Evolutionary conservation across 2,329 filamentous ascomycete species (phyloP).

Genomic region (Penicillium sp.): DNA sequence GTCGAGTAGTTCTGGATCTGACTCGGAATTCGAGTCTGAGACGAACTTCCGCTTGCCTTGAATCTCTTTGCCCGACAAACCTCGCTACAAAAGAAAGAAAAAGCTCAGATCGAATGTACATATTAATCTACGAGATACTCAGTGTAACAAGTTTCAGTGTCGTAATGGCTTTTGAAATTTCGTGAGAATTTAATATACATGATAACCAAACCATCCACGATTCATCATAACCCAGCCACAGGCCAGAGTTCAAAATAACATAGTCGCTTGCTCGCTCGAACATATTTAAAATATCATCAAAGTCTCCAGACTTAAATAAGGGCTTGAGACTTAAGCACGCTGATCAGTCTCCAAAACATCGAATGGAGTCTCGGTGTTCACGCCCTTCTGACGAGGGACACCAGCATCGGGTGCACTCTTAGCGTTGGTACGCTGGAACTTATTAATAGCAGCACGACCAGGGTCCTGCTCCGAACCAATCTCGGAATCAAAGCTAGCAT

Average conservation of each 20-base stretch:
- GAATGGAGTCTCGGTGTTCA: slow-evolving; percentile 25
- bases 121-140: too few species aligned
- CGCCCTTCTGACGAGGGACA: slow-evolving; percentile 26
- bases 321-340: slow-evolving; percentile 22
- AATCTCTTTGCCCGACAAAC: not conserved
- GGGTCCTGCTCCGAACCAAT: slow-evolving; percentile 60
- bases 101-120: not conserved
- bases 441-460: slow-evolving; percentile 47
- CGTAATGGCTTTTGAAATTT: not conserved
- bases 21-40: not conserved
- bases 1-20: not conserved
- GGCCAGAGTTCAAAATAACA: slow-evolving; percentile 2
- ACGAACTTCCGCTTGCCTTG: not conserved
- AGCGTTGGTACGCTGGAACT: slow-evolving; percentile 33
- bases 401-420: slow-evolving; percentile 31
- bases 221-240: slow-evolving; percentile 6
- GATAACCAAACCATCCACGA: slow-evolving; percentile 4
- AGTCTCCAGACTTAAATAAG: not conserved
- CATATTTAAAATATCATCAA: not conserved
- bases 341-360: slow-evolving; percentile 29
- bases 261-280: slow-evolving; percentile 12
- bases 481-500: slow-evolving; percentile 54
- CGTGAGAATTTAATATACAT: slow-evolving; percentile 14
- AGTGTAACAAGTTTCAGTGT: not conserved
- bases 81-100: not conserved